Evolutionary conservation across 108 stramenopile species (phyloP).

Genomic region (Licmophora abbreviata): DNA sequence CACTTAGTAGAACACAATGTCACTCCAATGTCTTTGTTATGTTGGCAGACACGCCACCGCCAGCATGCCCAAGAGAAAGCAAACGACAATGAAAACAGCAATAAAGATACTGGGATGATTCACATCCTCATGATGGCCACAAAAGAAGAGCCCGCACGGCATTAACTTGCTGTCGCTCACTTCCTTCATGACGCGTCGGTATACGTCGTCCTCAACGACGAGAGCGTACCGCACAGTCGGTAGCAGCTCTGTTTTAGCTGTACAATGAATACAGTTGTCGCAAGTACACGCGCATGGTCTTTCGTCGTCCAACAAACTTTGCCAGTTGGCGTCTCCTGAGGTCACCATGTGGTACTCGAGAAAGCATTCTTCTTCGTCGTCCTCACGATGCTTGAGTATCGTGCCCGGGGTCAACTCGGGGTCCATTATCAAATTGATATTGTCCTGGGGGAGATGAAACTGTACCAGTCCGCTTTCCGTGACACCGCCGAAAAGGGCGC

Average conservation of each 20-base stretch:
- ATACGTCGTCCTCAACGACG: slow-evolving; percentile 54
- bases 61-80: slow-evolving; percentile 22
- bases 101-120: slow-evolving; percentile 59
- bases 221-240: slow-evolving; percentile 47
- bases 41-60: neutral
- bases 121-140: slow-evolving; percentile 85
- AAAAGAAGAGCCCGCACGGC: slow-evolving; percentile 82
- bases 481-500: slow-evolving; percentile 43
- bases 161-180: slow-evolving; percentile 41
- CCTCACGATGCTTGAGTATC: slow-evolving; percentile 32
- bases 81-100: slow-evolving; percentile 33
- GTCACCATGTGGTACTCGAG: slow-evolving; percentile 31
- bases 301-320: slow-evolving; percentile 7
- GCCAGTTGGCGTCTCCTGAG: slow-evolving; percentile 9
- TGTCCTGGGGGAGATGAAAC: slow-evolving; percentile 56
- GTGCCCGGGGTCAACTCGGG: slow-evolving; percentile 19
- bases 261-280: slow-evolving; percentile 5
- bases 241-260: slow-evolving; percentile 13
- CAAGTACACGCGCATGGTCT: slow-evolving; percentile 9
- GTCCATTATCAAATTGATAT: slow-evolving; percentile 50
- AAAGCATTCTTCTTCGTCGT: slow-evolving; percentile 24
- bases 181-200: slow-evolving; percentile 62
- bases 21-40: no score
- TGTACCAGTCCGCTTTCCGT: slow-evolving; percentile 41
- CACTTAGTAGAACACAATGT: no score